These are phyloP conservation scores for Pistacia integerrima DNA, from an alignment of 345 rosid genomes.

Conservation along the genomic window DNA sequence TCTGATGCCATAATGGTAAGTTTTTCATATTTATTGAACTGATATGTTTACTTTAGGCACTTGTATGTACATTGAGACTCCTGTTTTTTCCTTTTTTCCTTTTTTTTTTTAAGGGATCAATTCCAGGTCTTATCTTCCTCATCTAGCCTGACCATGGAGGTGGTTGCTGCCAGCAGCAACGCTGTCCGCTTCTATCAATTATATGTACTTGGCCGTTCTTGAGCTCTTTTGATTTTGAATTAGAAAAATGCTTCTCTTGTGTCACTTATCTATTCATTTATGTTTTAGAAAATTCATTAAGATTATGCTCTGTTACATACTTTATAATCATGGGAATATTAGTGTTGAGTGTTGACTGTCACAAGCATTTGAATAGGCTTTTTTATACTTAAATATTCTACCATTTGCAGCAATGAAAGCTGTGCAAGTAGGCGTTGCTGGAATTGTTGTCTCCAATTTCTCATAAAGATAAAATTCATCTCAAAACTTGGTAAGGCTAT, in stretches of 20 bases:
- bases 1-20: conserved; percentile 65
- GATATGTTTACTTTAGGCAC: background rate
- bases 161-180: conserved; percentile 81
- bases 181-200: conserved; percentile 80
- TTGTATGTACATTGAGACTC: background rate
- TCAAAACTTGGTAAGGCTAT: too few species aligned
- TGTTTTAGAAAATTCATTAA: too few species aligned
- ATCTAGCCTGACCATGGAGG: conserved; percentile 73
- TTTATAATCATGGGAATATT: background rate
- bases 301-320: background rate
- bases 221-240: background rate
- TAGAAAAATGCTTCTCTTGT: conserved; percentile 6
- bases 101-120: background rate
- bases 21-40: background rate
- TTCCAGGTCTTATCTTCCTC: conserved; percentile 62
- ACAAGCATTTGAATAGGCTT: background rate
- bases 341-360: too few species aligned
- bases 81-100: background rate
- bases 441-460: conserved; percentile 68
- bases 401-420: conserved; percentile 63
- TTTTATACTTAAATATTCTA: background rate
- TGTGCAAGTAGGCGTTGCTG: conserved; percentile 64
- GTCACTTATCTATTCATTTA: background rate
- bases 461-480: background rate
- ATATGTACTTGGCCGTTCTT: conserved; percentile 43